Evolutionary conservation across 495 filamentous ascomycete species (phyloP), one percentile per base, ranked within the genome.

Genomic region (Penicillium pancosmium): DNA sequence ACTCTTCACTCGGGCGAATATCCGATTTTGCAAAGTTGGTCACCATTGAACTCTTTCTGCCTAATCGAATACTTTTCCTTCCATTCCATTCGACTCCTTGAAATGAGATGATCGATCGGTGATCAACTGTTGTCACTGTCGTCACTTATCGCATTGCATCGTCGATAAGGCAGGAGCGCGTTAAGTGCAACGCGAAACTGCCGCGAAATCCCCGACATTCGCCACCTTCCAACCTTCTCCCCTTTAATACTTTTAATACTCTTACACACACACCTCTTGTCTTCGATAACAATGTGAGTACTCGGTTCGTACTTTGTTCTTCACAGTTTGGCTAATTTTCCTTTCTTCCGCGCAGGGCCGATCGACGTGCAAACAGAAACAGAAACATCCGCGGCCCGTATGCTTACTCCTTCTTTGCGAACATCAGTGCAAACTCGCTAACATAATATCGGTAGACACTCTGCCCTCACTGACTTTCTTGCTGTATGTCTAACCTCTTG

Each of bases 401-500:
- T 64, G 83, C 78, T 25, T 50, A 52, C 51, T 50, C 50, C 34
- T 52, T 23, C 23, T 16, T 15, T 40, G 11, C n/a, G 2, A 40
- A 13, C 11, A 40, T n/a, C 36, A 3, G 36, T 34, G 23, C 10
- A 43, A 11, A 13, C 46, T 33, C 11, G 66, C 59, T 73, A 56
- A 71, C 46, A 46, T 38, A 38, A n/a, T 38, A 49, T 49, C 16
- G 5, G 0, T 59, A 84, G 81, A 27, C 86, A 85, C 63, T 93
- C 91, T 18, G 91, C 91, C 31, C 76, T 95, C 52, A 93, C 90
- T 0, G 88, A 92, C 62, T 95, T 91, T 61, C 75, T 95, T 25
- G 89, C 88, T 51, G 87, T 90, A 74, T 62, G 84, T 75, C 13
- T 23, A 33, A 7, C n/a, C 36, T 19, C 10, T 15, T 4, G 21